Conservation (phyloP, 495 filamentous ascomycete genomes). For the Tuber microsphaerosporum region DNA sequence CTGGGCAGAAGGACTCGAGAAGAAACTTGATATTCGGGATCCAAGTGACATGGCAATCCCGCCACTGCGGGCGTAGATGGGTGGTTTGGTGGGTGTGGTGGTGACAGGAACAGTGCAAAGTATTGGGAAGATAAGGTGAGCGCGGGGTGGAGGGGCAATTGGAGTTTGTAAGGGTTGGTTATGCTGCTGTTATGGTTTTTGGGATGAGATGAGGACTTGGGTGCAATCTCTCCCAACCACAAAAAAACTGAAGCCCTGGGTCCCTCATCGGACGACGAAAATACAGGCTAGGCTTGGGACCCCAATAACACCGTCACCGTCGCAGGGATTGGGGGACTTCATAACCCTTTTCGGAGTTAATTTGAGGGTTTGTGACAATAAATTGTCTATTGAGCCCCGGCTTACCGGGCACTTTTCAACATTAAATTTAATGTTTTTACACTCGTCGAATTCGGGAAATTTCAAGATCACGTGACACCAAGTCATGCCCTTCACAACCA, state of each 20-base stretch:
- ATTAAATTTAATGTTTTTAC: neutral
- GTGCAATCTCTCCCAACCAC: neutral
- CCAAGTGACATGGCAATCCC: constrained; percentile 49
- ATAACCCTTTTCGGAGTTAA: neutral
- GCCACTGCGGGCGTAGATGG: constrained; percentile 38
- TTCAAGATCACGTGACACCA: neutral
- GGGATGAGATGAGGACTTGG: neutral
- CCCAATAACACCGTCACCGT: neutral
- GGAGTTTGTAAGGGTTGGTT: neutral
- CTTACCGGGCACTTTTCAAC: neutral
- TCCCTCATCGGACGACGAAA: neutral
- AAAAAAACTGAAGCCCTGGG: neutral
- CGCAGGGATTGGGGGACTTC: neutral
- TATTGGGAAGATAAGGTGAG: neutral
- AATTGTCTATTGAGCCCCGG: neutral
- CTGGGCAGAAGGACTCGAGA: constrained; percentile 41
- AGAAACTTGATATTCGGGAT: constrained; percentile 46
- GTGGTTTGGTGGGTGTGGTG: constrained; percentile 2
- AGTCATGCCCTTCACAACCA: neutral
- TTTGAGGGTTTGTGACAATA: neutral
- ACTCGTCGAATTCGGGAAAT: neutral
- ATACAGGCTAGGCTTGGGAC: neutral
- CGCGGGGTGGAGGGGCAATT: constrained; percentile 1
- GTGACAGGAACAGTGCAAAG: neutral
- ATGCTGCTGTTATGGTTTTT: neutral